Conservation (phyloP, 2,329 filamentous ascomycete species). For the Chrysosporium keratinophilum region DNA sequence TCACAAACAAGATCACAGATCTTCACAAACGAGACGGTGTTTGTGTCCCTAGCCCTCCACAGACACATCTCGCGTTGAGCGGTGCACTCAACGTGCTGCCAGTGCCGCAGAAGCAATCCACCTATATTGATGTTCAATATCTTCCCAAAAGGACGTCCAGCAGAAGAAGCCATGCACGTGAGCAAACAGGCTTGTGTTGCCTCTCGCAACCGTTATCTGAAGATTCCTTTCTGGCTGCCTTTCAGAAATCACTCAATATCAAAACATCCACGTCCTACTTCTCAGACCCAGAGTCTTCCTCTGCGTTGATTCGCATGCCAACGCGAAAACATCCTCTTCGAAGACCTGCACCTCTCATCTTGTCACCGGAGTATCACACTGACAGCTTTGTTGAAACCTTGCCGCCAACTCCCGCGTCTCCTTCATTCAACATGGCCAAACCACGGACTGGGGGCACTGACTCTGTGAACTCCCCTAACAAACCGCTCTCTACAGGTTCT, state of each 20-base stretch:
- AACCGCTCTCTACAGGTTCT: background rate
- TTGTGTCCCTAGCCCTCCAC: background rate
- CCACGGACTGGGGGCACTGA: background rate
- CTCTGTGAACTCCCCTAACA: background rate
- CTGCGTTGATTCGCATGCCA: conserved; percentile 6
- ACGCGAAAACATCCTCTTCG: conserved; percentile 5
- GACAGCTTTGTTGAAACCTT: conserved; percentile 3
- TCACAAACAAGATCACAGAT: background rate
- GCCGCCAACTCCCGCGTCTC: conserved; percentile 6
- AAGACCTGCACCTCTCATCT: conserved; percentile 7
- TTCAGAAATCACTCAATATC: background rate
- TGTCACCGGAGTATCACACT: background rate
- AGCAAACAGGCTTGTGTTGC: conserved; percentile 6
- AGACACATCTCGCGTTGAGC: background rate
- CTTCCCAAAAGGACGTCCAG: conserved; percentile 16
- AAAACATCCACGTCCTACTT: conserved; percentile 1
- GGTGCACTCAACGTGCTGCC: background rate
- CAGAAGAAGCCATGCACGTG: conserved; percentile 17
- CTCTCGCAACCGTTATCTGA: conserved; percentile 8
- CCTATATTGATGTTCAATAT: conserved; percentile 16
- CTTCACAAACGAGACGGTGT: conserved; percentile 3
- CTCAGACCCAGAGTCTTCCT: conserved; percentile 4
- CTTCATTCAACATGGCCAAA: background rate
- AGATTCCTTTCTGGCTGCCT: conserved; percentile 2
- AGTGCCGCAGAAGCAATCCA: conserved; percentile 5